A percentile compares a stretch with the other conserved stretches of the same genome.
Evolutionary conservation across 2,329 filamentous ascomycete genomes (phyloP).

Genomic region (Graphilbum ipis-grandicollis): DNA sequence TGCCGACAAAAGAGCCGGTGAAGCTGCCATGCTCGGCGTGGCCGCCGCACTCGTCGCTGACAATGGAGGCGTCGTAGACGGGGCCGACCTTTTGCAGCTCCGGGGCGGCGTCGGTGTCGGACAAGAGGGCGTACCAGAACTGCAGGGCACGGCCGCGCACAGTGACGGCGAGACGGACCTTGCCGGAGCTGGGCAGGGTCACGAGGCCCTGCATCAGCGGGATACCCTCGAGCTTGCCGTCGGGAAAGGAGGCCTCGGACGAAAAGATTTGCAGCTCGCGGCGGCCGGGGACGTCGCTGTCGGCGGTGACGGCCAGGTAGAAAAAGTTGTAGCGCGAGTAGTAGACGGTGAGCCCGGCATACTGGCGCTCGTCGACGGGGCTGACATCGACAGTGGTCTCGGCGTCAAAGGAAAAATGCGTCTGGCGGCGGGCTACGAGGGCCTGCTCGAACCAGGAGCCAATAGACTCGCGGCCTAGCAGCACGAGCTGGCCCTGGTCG

Average conservation of each 20-base stretch:
- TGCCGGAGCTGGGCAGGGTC: constrained; percentile 37
- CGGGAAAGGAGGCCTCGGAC: constrained; percentile 38
- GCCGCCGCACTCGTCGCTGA: constrained; percentile 46
- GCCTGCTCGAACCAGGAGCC: constrained; percentile 43
- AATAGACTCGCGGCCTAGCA: constrained; percentile 32
- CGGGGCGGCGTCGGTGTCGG: constrained; percentile 10
- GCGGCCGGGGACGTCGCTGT: constrained; percentile 25
- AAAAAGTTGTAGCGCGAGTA: constrained; percentile 50
- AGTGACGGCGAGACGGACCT: constrained; percentile 31
- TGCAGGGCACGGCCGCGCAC: constrained; percentile 35
- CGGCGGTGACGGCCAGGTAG: constrained; percentile 41
- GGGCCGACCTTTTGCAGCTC: constrained; percentile 32
- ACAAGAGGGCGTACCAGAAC: constrained; percentile 37
- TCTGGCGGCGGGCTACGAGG: constrained; percentile 35
- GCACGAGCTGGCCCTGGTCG: constrained; percentile 19
- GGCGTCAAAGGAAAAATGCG: constrained; percentile 65
- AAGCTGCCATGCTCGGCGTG: constrained; percentile 45
- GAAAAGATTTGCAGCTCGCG: constrained; percentile 39
- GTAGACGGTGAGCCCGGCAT: constrained; percentile 42
- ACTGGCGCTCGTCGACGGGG: constrained; percentile 40
- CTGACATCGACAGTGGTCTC: constrained; percentile 68
- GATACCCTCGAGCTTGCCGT: constrained; percentile 25
- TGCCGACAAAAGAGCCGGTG: constrained; percentile 41
- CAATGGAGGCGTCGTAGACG: constrained; percentile 37
- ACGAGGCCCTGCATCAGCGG: constrained; percentile 25